Conservation (phyloP, 306 rosid genomes). For the Quillaja saponaria region DNA sequence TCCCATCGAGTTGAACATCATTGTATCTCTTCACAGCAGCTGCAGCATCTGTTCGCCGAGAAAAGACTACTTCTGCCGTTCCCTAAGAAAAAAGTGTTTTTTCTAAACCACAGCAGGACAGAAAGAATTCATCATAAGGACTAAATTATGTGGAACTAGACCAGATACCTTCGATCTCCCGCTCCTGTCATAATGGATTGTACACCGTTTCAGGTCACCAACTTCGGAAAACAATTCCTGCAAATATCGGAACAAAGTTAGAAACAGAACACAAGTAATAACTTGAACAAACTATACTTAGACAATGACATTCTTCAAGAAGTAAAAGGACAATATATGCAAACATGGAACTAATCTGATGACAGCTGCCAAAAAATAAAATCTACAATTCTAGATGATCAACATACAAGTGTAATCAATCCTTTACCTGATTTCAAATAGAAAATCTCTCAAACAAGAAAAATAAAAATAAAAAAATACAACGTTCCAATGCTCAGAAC, state of each 20-base stretch:
- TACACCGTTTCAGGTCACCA: conserved; percentile 81
- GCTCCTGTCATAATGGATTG: conserved; percentile 83
- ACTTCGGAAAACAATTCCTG: conserved; percentile 96
- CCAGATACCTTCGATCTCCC: conserved; percentile 93
- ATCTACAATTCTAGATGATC: too few species aligned
- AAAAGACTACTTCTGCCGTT: conserved; percentile 87
- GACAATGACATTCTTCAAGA: too few species aligned
- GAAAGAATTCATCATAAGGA: conserved; percentile 34
- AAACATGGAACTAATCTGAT: too few species aligned
- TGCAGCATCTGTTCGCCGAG: conserved; percentile 72
- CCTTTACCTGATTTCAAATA: too few species aligned
- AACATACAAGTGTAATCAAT: too few species aligned
- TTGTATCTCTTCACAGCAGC: conserved; percentile 96
- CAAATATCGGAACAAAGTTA: conserved; percentile 6
- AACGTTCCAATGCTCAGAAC: too few species aligned
- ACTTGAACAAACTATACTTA: too few species aligned
- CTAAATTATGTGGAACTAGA: conserved; percentile 30
- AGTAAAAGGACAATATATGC: too few species aligned
- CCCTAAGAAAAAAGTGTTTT: conserved; percentile 62
- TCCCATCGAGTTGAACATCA: conserved; percentile 91
- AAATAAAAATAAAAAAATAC: too few species aligned
- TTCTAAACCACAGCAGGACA: conserved; percentile 39
- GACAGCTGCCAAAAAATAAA: too few species aligned
- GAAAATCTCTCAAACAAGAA: too few species aligned
- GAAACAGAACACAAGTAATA: neutral